Percentiles rank a stretch among this genome's conserved stretches.
Conservation (phyloP, 305 asterid genomes). For the Rubia tinctorum region DNA sequence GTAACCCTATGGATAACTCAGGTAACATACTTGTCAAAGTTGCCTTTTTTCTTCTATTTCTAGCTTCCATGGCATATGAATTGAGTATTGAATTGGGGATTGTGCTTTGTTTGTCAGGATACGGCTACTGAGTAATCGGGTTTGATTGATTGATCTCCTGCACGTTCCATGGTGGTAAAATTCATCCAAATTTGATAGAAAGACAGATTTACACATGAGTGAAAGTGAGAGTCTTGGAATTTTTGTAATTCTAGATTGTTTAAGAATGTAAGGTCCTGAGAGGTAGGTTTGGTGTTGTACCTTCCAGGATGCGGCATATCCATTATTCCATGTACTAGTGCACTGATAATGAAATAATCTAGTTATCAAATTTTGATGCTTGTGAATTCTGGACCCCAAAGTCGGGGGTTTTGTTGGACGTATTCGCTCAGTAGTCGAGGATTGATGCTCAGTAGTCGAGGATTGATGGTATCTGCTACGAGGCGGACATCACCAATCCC, state of each 20-base stretch:
- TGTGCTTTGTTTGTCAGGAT: slow-evolving; percentile 35
- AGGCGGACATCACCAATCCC: no score
- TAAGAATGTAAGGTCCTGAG: slow-evolving; percentile 19
- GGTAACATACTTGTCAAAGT: slow-evolving; percentile 26
- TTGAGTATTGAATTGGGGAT: neutral
- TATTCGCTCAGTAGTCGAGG: no score
- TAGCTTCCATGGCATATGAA: neutral
- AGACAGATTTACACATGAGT: neutral
- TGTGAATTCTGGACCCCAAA: neutral
- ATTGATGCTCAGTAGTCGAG: no score
- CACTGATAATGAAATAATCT: neutral
- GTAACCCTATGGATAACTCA: slow-evolving; percentile 95
- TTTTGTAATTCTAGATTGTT: slow-evolving; percentile 38
- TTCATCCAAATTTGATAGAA: neutral
- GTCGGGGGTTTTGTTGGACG: neutral
- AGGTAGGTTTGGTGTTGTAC: slow-evolving; percentile 8
- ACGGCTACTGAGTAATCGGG: slow-evolving; percentile 40
- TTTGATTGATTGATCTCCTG: neutral
- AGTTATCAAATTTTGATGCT: neutral
- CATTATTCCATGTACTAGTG: neutral
- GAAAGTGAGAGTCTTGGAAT: slow-evolving; percentile 9
- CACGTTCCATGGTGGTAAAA: neutral
- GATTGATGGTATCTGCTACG: no score
- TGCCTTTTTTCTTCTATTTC: neutral
- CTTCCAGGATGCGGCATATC: slow-evolving; percentile 23